These are phyloP conservation scores for Talaromyces trachyspermus DNA, from an alignment of 495 filamentous ascomycete genomes.

Conservation along the genomic window DNA sequence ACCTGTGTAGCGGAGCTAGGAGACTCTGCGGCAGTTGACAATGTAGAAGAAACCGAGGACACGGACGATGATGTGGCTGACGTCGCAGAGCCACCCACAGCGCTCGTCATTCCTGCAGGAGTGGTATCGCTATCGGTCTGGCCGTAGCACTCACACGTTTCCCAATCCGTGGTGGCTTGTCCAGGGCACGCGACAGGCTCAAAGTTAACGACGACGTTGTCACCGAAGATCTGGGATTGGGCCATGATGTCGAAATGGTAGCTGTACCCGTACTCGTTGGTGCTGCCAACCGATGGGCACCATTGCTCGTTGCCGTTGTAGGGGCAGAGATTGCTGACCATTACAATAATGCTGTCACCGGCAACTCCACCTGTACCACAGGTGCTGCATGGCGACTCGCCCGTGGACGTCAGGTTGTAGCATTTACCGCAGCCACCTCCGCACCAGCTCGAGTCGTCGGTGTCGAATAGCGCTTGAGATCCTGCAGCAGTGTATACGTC, in stretches of 20 bases:
- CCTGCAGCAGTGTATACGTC: conserved; percentile 26
- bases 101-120: conserved; percentile 8
- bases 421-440: conserved; percentile 33
- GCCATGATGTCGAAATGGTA: conserved; percentile 40
- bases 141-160: conserved; percentile 14
- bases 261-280: conserved; percentile 31
- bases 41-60: neutral
- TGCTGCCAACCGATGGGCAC: conserved; percentile 23
- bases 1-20: neutral
- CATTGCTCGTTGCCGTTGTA: conserved; percentile 31
- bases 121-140: conserved; percentile 11
- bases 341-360: conserved; percentile 30
- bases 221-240: conserved; percentile 25
- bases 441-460: conserved; percentile 24
- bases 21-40: neutral
- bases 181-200: conserved; percentile 26
- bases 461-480: conserved; percentile 24
- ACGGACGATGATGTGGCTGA: neutral
- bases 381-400: conserved; percentile 19
- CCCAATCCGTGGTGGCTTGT: conserved; percentile 13
- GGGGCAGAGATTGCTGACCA: conserved; percentile 36
- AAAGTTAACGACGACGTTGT: conserved; percentile 33
- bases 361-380: conserved; percentile 26
- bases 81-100: no score
- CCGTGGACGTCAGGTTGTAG: conserved; percentile 32